phyloP scores from a whole-genome alignment of 768 basidiomycete genomes.

The Crassisporium funariophilum region DNA sequence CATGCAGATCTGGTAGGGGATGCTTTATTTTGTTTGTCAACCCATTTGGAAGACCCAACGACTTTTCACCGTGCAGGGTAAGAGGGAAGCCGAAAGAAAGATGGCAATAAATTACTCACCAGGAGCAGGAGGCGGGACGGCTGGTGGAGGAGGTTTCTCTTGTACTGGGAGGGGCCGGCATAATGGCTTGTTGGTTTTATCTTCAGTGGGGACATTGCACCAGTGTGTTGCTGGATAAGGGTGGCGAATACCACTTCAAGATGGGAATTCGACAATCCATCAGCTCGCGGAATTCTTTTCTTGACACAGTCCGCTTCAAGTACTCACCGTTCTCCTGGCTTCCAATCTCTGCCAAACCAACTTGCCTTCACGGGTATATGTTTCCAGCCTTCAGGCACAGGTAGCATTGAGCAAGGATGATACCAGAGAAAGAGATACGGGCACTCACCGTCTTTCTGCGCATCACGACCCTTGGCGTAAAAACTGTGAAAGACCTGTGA shows the following conservation, averaged over 20 bases:
- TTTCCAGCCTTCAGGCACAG: conserved; percentile 48
- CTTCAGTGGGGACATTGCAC: conserved; percentile 43
- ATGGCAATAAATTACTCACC: background rate
- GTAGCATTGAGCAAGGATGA: background rate
- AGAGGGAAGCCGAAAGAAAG: conserved; percentile 8
- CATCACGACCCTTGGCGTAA: conserved; percentile 43
- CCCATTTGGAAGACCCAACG: conserved; percentile 2
- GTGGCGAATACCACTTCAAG: conserved; percentile 29
- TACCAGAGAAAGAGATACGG: background rate
- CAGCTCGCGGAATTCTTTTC: too few relatives aligned
- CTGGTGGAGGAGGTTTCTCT: conserved; percentile 33
- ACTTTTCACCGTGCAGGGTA: conserved; percentile 5
- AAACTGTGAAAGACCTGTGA: conserved; percentile 46
- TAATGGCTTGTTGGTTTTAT: conserved; percentile 44
- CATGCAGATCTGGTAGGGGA: too few relatives aligned
- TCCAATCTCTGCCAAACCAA: conserved; percentile 48
- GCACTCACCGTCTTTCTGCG: conserved; percentile 51
- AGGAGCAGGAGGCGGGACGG: conserved; percentile 19
- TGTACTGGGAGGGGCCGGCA: conserved; percentile 45
- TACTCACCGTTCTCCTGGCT: conserved; percentile 34
- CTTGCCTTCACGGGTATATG: conserved; percentile 39
- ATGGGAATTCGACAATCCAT: conserved; percentile 1
- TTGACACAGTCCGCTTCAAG: too few relatives aligned
- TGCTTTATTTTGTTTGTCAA: too few relatives aligned
- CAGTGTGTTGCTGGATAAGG: conserved; percentile 45